Evolutionary conservation across 148 eudicot species (phyloP).

Genomic region (Diospyros kaki): DNA sequence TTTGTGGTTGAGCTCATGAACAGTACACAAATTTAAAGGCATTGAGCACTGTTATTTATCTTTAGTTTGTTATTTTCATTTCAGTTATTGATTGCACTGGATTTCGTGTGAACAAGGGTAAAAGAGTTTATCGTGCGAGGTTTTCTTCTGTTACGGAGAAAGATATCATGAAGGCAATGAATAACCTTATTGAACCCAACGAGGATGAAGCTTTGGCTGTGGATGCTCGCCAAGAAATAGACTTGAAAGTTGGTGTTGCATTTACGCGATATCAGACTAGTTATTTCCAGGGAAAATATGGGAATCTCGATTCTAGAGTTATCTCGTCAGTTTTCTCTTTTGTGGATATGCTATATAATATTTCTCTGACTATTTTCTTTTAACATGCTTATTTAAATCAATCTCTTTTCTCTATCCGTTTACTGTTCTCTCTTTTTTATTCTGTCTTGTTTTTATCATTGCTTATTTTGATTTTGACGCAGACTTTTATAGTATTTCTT

Average conservation of each 20-base stretch:
- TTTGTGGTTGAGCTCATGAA: neutral
- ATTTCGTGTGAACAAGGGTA: conserved; percentile 46
- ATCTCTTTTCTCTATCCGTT: neutral
- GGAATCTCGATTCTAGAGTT: conserved; percentile 93
- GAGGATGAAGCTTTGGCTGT: conserved; percentile 86
- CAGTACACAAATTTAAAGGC: neutral
- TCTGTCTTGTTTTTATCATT: neutral
- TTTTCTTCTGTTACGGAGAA: conserved; percentile 91
- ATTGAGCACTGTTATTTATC: neutral
- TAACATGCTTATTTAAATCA: neutral
- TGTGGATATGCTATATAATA: conserved; percentile 17
- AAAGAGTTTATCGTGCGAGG: conserved; percentile 71
- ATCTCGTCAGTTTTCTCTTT: conserved; percentile 72
- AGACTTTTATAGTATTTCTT: neutral
- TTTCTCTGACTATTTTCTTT: conserved; percentile 10
- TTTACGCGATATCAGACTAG: conserved; percentile 88
- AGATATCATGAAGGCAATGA: conserved; percentile 81
- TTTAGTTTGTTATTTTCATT: conserved; percentile 16
- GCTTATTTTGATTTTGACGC: neutral
- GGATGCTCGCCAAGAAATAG: conserved; percentile 98
- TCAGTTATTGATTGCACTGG: conserved; percentile 91
- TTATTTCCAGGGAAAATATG: conserved; percentile 94
- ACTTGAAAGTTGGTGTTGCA: conserved; percentile 98
- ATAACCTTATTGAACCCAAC: conserved; percentile 75
- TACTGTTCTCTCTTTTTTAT: neutral